Evolutionary conservation across 2,329 filamentous ascomycete genomes (phyloP), one percentile per base, ranked within the genome.

Genomic region (Blastomyces gilchristii): DNA sequence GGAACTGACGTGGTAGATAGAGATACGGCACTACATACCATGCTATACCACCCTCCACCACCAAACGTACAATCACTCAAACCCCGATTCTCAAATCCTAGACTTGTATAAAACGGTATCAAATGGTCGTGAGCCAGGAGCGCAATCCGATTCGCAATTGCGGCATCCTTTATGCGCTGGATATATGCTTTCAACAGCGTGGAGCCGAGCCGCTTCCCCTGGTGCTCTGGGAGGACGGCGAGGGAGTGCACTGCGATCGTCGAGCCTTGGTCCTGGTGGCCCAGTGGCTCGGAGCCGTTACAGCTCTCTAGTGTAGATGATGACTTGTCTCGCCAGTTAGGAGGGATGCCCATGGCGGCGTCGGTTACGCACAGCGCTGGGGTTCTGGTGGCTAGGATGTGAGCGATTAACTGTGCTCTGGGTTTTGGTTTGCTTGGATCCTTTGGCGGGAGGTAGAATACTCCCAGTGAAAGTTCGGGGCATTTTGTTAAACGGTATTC

Each of bases 201-300:
- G 66, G 83, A 85, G 18, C 89, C 92, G 2, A 96, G 79, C 0
- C 90, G 88, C 63, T 86, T 85, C 43, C 84, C 81, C 67, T 94
- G 90, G 63, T 91, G 85, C 64, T 86, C 83, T 0, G 90, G 90
- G 62, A 88, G 80, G 6, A 96, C 87, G 22, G 89, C 90, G 5
- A 97, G 81, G 0, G 89, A 93, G 75, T 97, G 92, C 59, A 96
- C 77, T 62, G 86, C 90, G 62, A 96, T 82, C 0, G 90, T 95
- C 53, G 85, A 78, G 49, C 91, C 91, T 18, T 80, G 78, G 64
- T 90, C 85, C 68, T 88, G 84, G 74, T 96, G 90, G 41, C 90
- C 90, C 11, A 85, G 71, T 1, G 74, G 71, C 45, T 81, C 78
- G 57, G 76, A 72, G 61, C 78, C 75, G 61, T 72, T 73, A 62